Evolutionary conservation across 2,329 filamentous ascomycete genomes (phyloP).

Genomic region (Elsinoe batatas): DNA sequence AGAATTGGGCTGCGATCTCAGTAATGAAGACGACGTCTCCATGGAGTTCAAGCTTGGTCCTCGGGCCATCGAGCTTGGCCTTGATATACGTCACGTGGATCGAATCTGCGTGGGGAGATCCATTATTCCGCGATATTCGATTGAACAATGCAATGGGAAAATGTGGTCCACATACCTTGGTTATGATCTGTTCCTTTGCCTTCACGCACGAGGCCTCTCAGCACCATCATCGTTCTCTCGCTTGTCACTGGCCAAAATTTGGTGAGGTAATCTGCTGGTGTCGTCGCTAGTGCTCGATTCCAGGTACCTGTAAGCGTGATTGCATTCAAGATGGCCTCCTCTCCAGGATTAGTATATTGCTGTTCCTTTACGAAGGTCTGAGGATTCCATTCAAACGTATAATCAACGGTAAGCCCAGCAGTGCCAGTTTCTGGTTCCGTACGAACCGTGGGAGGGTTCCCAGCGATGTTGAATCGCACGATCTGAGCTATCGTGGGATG

Average conservation of each 20-base stretch:
- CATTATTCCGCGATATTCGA: too few relatives aligned
- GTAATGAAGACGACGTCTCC: background rate
- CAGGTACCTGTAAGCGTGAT: background rate
- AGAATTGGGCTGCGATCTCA: background rate
- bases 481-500: background rate
- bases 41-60: background rate
- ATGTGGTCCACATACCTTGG: too few relatives aligned
- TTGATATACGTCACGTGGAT: conserved; percentile 44
- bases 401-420: conserved; percentile 73
- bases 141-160: too few relatives aligned
- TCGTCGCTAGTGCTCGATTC: background rate
- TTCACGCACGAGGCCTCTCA: conserved; percentile 71
- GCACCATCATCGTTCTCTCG: background rate
- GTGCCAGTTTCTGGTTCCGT: background rate
- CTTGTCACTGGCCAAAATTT: conserved; percentile 51
- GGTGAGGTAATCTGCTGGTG: background rate
- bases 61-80: background rate
- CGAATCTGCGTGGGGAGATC: too few relatives aligned
- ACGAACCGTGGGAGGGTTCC: background rate
- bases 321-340: conserved; percentile 94
- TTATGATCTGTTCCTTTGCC: too few relatives aligned
- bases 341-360: conserved; percentile 87
- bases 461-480: background rate
- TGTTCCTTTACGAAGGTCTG: conserved; percentile 81
- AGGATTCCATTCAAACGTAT: conserved; percentile 94